A percentile compares a stretch with the other conserved stretches of the same genome.
Evolutionary conservation across 2,329 filamentous ascomycete species (phyloP).

Genomic region (Talaromyces pinophilus): DNA sequence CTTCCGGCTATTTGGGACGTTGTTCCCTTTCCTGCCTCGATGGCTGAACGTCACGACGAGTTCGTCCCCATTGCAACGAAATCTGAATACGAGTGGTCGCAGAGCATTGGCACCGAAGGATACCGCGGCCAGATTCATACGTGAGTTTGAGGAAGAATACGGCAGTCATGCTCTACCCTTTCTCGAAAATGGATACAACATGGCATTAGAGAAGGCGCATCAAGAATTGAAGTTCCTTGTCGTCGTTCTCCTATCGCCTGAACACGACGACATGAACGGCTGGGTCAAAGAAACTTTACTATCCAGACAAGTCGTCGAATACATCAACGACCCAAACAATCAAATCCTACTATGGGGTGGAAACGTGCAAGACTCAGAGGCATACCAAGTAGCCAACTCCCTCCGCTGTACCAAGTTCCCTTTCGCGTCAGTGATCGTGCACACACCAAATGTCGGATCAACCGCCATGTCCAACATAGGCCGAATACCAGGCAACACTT

Average conservation of each 20-base stretch:
- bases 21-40: slow-evolving; percentile 79
- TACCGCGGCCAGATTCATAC: slow-evolving; percentile 81
- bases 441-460: slow-evolving; percentile 79
- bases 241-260: slow-evolving; percentile 84
- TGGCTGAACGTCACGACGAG: slow-evolving; percentile 50
- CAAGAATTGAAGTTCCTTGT: slow-evolving; percentile 87
- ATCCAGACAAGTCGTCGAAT: slow-evolving; percentile 69
- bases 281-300: slow-evolving; percentile 85
- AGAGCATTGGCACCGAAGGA: slow-evolving; percentile 80
- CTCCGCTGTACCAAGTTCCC: slow-evolving; percentile 91
- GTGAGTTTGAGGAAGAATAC: slow-evolving; percentile 95
- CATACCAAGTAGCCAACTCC: slow-evolving; percentile 86
- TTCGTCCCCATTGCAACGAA: slow-evolving; percentile 48
- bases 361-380: slow-evolving; percentile 88
- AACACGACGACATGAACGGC: slow-evolving; percentile 85
- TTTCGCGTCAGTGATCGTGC: slow-evolving; percentile 80
- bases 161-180: slow-evolving; percentile 69
- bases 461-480: slow-evolving; percentile 90
- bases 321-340: slow-evolving; percentile 72
- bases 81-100: slow-evolving; percentile 65
- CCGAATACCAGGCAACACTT: slow-evolving; percentile 71
- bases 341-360: slow-evolving; percentile 90
- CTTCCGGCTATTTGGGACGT: slow-evolving; percentile 72
- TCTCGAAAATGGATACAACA: slow-evolving; percentile 85
- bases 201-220: slow-evolving; percentile 87